A percentile compares a stretch with the other conserved stretches of the same genome.
These are phyloP conservation scores for Simmondsia chinensis DNA, from an alignment of 148 eudicot species.

Conservation along the genomic window DNA sequence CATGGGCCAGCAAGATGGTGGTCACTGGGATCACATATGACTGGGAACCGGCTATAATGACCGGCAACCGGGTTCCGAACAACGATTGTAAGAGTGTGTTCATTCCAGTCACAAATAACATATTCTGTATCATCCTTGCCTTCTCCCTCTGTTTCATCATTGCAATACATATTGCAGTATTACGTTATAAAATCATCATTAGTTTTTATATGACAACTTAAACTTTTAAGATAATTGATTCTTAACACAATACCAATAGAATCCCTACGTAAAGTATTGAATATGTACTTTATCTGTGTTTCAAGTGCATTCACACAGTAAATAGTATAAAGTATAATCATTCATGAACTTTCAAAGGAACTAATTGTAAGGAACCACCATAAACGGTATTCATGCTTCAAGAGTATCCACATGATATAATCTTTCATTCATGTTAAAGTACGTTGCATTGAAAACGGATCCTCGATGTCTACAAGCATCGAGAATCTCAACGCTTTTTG, in stretches of 20 bases:
- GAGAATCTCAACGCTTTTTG: no score
- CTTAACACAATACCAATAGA: background rate
- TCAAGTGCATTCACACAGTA: no score
- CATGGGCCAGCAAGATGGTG: constrained; percentile 32
- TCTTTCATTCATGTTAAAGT: no score
- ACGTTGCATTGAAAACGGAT: no score
- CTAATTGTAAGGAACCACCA: no score
- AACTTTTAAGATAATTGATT: background rate
- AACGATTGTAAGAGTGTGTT: constrained; percentile 63
- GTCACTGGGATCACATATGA: constrained; percentile 43
- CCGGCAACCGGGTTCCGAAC: constrained; percentile 70
- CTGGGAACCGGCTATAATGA: constrained; percentile 63
- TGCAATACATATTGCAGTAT: background rate
- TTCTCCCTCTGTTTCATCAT: constrained; percentile 42
- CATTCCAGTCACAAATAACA: constrained; percentile 55
- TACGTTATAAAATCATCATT: background rate
- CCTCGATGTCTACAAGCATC: no score
- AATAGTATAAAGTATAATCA: no score
- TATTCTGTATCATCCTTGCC: constrained; percentile 64
- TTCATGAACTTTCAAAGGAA: no score
- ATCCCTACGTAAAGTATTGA: no score
- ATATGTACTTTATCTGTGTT: no score
- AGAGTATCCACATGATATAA: no score
- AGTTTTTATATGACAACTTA: background rate
- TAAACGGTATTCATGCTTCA: no score